A percentile compares a stretch with the other conserved stretches of the same genome.
Evolutionary conservation across 805 yeast genomes (phyloP).

Genomic region (Candida orba): DNA sequence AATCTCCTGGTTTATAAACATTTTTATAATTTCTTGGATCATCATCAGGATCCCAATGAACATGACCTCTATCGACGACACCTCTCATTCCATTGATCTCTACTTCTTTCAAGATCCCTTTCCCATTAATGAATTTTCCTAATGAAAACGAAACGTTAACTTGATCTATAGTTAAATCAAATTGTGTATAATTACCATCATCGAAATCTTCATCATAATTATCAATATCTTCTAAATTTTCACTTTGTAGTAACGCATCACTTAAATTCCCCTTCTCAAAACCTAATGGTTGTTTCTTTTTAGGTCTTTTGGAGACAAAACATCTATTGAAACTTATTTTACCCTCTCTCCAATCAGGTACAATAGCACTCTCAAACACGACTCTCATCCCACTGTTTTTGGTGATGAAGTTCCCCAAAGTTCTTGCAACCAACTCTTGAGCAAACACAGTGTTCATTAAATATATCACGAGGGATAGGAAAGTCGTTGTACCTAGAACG

Average conservation of each 20-base stretch:
- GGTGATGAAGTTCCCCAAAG: slow-evolving; percentile 77
- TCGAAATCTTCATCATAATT: slow-evolving; percentile 28
- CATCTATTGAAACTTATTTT: slow-evolving; percentile 79
- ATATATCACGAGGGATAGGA: slow-evolving; percentile 71
- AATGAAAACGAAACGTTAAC: slow-evolving; percentile 76
- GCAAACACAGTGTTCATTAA: slow-evolving; percentile 51
- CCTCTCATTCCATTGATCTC: slow-evolving; percentile 86
- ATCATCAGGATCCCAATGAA: slow-evolving; percentile 73
- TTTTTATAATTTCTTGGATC: slow-evolving; percentile 78
- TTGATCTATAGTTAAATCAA: slow-evolving; percentile 83
- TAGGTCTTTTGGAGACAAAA: slow-evolving; percentile 79
- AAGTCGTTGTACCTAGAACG: slow-evolving; percentile 86
- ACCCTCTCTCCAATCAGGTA: slow-evolving; percentile 90
- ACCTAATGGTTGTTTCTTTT: slow-evolving; percentile 32
- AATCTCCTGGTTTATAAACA: slow-evolving; percentile 76
- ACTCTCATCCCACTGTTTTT: slow-evolving; percentile 76
- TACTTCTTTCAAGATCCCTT: slow-evolving; percentile 76
- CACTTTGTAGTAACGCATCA: slow-evolving; percentile 50
- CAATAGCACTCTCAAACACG: slow-evolving; percentile 87
- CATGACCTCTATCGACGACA: slow-evolving; percentile 84
- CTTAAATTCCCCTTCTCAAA: slow-evolving; percentile 70
- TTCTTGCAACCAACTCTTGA: slow-evolving; percentile 74
- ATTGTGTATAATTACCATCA: slow-evolving; percentile 95
- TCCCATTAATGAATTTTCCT: slow-evolving; percentile 82
- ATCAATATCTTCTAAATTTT: slow-evolving; percentile 23